These are phyloP conservation scores for Nevesoporus exiguus DNA, from an alignment of 768 basidiomycete genomes.

Conservation along the genomic window DNA sequence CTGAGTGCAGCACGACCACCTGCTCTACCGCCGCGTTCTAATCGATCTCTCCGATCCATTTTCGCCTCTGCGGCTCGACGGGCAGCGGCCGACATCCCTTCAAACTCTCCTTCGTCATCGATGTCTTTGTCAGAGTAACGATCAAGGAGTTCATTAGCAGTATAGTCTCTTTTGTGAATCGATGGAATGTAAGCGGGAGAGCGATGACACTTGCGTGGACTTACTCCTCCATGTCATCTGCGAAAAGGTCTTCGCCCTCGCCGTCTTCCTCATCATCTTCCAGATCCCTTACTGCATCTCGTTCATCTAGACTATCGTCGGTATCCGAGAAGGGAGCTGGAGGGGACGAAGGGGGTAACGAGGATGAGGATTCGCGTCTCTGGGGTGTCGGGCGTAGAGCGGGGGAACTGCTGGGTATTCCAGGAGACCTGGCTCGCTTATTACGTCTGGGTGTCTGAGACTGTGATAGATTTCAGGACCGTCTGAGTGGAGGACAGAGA, in stretches of 20 bases:
- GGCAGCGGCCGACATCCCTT: conserved; percentile 61
- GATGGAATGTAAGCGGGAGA: conserved; percentile 9
- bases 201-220: conserved; percentile 21
- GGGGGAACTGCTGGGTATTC: conserved; percentile 47
- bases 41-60: conserved; percentile 86
- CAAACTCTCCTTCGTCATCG: conserved; percentile 74
- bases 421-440: conserved; percentile 62
- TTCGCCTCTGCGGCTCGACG: conserved; percentile 80
- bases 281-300: conserved; percentile 59
- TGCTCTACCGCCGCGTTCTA: conserved; percentile 60
- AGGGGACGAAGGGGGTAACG: conserved; percentile 83
- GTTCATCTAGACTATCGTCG: conserved; percentile 73
- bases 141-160: conserved; percentile 77
- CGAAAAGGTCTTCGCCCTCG: conserved; percentile 94
- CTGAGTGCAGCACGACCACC: conserved; percentile 75
- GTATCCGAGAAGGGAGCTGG: conserved; percentile 83
- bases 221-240: conserved; percentile 70
- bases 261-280: conserved; percentile 74
- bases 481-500: not conserved
- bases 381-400: conserved; percentile 40
- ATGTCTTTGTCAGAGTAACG: conserved; percentile 83
- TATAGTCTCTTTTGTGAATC: conserved; percentile 66
- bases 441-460: conserved; percentile 48
- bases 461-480: conserved; percentile 14
- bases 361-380: conserved; percentile 62